phyloP scores from a whole-genome alignment of 192 early-diverging fungal genomes.

The Blastocladiella britannica region DNA sequence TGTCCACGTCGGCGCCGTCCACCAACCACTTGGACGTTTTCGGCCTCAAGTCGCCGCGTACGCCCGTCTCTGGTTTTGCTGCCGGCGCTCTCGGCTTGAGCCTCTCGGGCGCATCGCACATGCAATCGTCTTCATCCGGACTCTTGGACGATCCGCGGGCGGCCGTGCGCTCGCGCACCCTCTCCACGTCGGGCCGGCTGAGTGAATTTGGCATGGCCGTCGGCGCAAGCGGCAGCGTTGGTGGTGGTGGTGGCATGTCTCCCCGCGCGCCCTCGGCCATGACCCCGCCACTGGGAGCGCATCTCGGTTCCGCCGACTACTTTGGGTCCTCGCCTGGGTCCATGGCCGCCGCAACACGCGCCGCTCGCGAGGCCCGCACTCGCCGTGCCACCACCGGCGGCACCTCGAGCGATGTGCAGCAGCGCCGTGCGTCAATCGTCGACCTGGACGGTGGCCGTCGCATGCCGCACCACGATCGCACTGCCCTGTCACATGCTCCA shows the following conservation, averaged over 20 bases:
- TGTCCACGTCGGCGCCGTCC: not conserved
- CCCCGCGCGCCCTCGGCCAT: not conserved
- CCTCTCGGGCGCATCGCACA: not conserved
- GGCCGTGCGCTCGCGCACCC: no score
- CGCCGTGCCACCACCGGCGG: not conserved
- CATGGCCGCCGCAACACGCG: not conserved
- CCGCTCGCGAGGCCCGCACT: not conserved
- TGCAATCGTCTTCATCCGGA: not conserved
- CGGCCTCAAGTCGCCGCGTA: slow-evolving; percentile 11
- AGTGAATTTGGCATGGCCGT: not conserved
- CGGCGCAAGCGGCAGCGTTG: not conserved
- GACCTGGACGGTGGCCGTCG: not conserved
- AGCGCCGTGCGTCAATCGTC: no score
- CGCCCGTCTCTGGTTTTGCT: not conserved
- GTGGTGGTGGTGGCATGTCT: not conserved
- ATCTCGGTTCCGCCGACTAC: not conserved
- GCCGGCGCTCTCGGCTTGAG: not conserved
- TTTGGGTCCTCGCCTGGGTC: not conserved
- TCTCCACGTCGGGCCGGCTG: no score
- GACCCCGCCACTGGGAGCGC: not conserved
- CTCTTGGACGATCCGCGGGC: no score
- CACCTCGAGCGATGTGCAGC: not conserved
- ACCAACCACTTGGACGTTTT: not conserved
- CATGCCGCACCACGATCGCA: not conserved
- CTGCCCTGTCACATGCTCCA: not conserved